A percentile compares a stretch with the other conserved stretches of the same genome.
Conservation (phyloP, 257 asterid species). For the Solanum microdontum region DNA sequence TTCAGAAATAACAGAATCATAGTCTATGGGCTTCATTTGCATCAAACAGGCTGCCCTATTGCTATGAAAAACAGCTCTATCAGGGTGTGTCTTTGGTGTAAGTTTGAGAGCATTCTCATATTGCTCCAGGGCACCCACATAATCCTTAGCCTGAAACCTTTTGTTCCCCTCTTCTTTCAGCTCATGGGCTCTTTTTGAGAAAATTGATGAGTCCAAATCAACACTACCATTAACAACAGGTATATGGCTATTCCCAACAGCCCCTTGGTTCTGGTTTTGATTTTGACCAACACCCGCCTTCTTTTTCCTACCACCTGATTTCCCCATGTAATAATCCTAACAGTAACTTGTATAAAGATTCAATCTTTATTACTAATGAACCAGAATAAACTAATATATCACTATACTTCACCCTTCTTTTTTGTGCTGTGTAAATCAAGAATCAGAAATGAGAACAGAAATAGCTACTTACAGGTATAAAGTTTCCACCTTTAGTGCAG, state of each 20-base stretch:
- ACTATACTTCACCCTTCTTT: not conserved
- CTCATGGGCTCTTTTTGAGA: conserved; percentile 76
- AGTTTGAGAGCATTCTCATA: conserved; percentile 79
- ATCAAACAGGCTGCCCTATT: conserved; percentile 94
- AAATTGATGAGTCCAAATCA: conserved; percentile 44
- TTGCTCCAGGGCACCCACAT: conserved; percentile 61
- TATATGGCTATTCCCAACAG: conserved; percentile 19
- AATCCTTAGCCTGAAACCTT: conserved; percentile 73
- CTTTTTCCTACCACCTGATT: conserved; percentile 84
- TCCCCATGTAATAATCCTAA: conserved; percentile 50
- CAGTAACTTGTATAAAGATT: not conserved
- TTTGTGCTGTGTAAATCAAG: not conserved
- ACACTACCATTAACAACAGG: conserved; percentile 58
- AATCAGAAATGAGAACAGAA: not conserved
- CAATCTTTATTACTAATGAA: not conserved
- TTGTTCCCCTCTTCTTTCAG: conserved; percentile 92
- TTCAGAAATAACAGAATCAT: conserved; percentile 73
- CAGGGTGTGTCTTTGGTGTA: conserved; percentile 68
- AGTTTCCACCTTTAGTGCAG: not conserved
- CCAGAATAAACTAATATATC: not conserved
- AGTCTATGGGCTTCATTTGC: conserved; percentile 91
- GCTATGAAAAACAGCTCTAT: conserved; percentile 88
- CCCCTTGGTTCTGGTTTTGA: conserved; percentile 21
- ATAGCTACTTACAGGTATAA: conserved; percentile 25
- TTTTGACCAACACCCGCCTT: conserved; percentile 35